Base-by-base conservation (phyloP, 2,329 filamentous ascomycete genomes). In the Neonectria sp. region DNA sequence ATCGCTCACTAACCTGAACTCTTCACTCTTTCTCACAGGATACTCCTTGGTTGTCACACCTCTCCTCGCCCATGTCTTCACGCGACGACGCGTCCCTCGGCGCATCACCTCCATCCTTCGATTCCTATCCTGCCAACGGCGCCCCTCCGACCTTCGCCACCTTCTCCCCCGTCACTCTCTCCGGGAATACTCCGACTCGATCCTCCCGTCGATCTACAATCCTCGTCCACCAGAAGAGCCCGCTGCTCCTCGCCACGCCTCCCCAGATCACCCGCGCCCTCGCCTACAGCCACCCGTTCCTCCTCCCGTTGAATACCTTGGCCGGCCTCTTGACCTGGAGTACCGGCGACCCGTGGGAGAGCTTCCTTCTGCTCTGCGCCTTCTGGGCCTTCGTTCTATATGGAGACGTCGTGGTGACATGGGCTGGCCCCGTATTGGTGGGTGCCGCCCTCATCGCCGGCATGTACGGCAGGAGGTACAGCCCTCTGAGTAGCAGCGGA, bases 161-260 rank as follows among this genome's bases (percentile, higher is more conserved):
- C 76, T 99, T 99, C 84, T 96, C 95, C 6, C 95, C 96, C 35
- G 89, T 92, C 25, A 94, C 92, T 25, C 88, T 95, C 72, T 92
- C 90, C 51, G 89, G 92, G 63, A 88, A 89, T 43, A 88, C 90
- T 6, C 86, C 92, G 53, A 86, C 85, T 61, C 83, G 86, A 65
- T 84, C 88, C 35, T 86, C 89, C 51, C 92, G 95, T 69, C 91
- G 94, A 52, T 97, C 94, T 21, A 97, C 94, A 64, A 95, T 99
- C 74, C 90, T 98, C 73, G 95, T 99, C 24, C 95, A 98, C 81
- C 95, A 97, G 80, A 99, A 98, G 83, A 97, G 94, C 17, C 96
- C 96, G 12, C 83, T 99, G 52, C 88, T 99, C 21, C 91, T 97
- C 67, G 95, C 95, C 17, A 99, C 96, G 11, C 96, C 96, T 49